A percentile compares a stretch with the other conserved stretches of the same genome.
phyloP scores from a whole-genome alignment of 495 filamentous ascomycete genomes.

The Penicillium riverlandense region DNA sequence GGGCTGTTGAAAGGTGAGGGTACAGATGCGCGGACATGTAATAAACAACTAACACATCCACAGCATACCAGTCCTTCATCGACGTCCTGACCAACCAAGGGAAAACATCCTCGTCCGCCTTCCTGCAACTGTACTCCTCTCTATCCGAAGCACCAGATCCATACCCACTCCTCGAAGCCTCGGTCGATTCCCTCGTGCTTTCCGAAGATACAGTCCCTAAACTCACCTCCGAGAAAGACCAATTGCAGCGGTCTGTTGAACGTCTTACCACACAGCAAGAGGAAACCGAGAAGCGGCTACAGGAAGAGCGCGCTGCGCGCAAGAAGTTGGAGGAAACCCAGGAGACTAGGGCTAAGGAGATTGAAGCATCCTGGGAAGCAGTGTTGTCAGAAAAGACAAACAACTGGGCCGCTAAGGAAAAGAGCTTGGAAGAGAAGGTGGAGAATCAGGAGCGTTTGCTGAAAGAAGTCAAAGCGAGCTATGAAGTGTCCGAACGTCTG shows the following conservation, averaged over 20 bases:
- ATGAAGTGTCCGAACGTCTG: constrained; percentile 89
- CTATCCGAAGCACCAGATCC: constrained; percentile 94
- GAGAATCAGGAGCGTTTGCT: constrained; percentile 89
- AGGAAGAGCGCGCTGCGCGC: constrained; percentile 63
- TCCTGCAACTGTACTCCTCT: constrained; percentile 85
- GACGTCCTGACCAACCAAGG: constrained; percentile 91
- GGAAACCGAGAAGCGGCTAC: constrained; percentile 66
- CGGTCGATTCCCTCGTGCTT: constrained; percentile 83
- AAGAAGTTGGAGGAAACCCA: constrained; percentile 69
- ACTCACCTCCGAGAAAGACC: constrained; percentile 77
- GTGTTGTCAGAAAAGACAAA: constrained; percentile 92
- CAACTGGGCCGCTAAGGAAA: constrained; percentile 95
- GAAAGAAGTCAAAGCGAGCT: constrained; percentile 92
- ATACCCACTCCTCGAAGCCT: constrained; percentile 92
- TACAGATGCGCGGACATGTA: background rate
- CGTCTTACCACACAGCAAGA: constrained; percentile 90
- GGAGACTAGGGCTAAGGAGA: constrained; percentile 72
- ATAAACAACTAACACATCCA: background rate
- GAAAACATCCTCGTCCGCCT: constrained; percentile 84
- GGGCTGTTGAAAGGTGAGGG: constrained; percentile 70
- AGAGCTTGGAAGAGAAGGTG: constrained; percentile 82
- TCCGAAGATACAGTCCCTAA: constrained; percentile 88
- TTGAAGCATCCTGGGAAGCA: constrained; percentile 83
- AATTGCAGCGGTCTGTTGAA: constrained; percentile 69
- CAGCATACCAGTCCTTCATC: constrained; percentile 92